A percentile compares a stretch with the other conserved stretches of the same genome.
phyloP scores from a whole-genome alignment of 202 grass and related monocot species.

The Elaeis oleifera region DNA sequence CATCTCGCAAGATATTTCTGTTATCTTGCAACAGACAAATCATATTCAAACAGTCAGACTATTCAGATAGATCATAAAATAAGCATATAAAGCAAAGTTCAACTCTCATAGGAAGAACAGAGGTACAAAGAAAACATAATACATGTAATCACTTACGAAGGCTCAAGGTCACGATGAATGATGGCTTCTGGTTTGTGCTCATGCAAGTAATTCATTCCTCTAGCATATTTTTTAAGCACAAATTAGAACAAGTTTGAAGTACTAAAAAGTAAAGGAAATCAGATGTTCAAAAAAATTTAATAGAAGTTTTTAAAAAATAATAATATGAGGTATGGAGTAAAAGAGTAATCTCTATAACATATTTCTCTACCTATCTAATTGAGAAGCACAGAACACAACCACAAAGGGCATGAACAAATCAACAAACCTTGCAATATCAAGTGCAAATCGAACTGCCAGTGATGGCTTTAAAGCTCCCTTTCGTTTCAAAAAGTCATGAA shows the following conservation, averaged over 20 bases:
- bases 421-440: slow-evolving; percentile 92
- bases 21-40: slow-evolving; percentile 44
- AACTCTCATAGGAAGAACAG: background rate
- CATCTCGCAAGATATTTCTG: slow-evolving; percentile 94
- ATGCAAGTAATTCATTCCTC: slow-evolving; percentile 98
- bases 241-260: no score
- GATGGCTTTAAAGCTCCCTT: slow-evolving; percentile 50
- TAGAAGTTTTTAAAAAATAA: no score
- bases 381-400: no score
- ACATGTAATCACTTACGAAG: slow-evolving; percentile 58
- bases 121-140: background rate
- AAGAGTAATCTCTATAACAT: no score
- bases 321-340: no score
- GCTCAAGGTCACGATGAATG: slow-evolving; percentile 97
- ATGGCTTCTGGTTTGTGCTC: slow-evolving; percentile 88
- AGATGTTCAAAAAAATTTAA: no score
- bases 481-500: slow-evolving; percentile 52
- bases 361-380: no score
- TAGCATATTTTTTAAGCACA: slow-evolving; percentile 38
- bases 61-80: slow-evolving; percentile 11
- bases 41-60: slow-evolving; percentile 27
- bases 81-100: background rate
- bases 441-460: slow-evolving; percentile 72
- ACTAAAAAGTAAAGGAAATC: no score
- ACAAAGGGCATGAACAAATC: background rate